Evolutionary conservation across 2,329 filamentous ascomycete genomes (phyloP).

Genomic region (Penicillium sp.): DNA sequence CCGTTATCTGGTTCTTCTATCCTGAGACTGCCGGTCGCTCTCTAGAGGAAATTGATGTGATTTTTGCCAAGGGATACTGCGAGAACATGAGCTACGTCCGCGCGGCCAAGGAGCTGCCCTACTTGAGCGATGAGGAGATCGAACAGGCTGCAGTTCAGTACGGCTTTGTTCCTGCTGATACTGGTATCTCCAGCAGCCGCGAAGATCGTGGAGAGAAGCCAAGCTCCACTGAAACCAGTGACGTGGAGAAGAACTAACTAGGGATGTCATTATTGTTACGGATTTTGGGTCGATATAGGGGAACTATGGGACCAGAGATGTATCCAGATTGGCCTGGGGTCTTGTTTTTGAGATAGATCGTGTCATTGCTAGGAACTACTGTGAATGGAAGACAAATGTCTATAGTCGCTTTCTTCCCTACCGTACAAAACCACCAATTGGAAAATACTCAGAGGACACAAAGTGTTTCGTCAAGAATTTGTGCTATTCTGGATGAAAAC

Average conservation of each 20-base stretch:
- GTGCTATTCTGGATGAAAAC: too few species aligned
- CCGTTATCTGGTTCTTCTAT: conserved; percentile 7
- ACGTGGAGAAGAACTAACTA: background rate
- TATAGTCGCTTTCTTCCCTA: too few species aligned
- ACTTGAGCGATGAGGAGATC: conserved; percentile 16
- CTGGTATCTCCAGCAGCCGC: background rate
- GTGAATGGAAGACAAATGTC: too few species aligned
- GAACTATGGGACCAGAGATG: too few species aligned
- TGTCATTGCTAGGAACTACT: too few species aligned
- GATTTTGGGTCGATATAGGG: too few species aligned
- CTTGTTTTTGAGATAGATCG: too few species aligned
- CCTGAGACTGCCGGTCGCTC: background rate
- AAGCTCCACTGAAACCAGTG: background rate
- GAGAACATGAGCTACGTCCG: conserved; percentile 19
- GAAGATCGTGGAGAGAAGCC: background rate
- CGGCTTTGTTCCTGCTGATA: conserved; percentile 5
- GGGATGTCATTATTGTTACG: background rate
- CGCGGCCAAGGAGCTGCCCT: conserved; percentile 23
- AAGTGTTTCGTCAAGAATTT: too few species aligned
- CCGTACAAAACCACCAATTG: too few species aligned
- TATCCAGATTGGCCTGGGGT: too few species aligned
- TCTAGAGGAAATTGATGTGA: background rate
- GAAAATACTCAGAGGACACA: too few species aligned
- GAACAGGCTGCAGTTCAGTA: conserved; percentile 18
- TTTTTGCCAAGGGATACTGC: conserved; percentile 7